These are phyloP conservation scores for Penstemon davidsonii DNA, from an alignment of 257 asterid species.

Conservation along the genomic window DNA sequence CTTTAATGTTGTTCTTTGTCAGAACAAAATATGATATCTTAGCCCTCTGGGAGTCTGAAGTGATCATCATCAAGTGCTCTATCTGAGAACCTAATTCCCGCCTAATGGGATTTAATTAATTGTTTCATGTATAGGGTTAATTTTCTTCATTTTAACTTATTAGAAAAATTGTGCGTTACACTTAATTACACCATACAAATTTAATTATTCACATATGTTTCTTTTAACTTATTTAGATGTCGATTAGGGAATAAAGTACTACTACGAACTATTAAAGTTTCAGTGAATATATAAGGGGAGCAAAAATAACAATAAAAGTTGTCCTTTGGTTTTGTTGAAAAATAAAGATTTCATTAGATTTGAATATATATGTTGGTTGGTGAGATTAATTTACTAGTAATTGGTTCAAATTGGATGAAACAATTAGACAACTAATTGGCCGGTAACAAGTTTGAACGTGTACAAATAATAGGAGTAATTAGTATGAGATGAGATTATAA, in stretches of 20 bases:
- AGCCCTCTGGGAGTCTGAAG: conserved; percentile 6
- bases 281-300: no score
- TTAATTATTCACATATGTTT: no score
- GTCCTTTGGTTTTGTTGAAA: no score
- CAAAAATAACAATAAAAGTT: no score
- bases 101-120: conserved; percentile 14
- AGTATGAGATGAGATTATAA: conserved; percentile 22
- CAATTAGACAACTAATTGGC: no score
- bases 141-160: background rate
- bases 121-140: background rate
- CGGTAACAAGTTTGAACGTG: conserved; percentile 10
- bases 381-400: background rate
- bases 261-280: no score
- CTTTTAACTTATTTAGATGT: no score
- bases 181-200: background rate
- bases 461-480: background rate
- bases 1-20: background rate
- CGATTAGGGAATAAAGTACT: no score
- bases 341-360: no score
- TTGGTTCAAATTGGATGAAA: background rate
- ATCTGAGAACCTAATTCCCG: conserved; percentile 34
- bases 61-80: background rate
- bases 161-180: background rate
- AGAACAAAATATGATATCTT: background rate
- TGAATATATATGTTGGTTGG: no score